Evolutionary conservation across 2,329 filamentous ascomycete species (phyloP).

Genomic region (Beauveria australis): DNA sequence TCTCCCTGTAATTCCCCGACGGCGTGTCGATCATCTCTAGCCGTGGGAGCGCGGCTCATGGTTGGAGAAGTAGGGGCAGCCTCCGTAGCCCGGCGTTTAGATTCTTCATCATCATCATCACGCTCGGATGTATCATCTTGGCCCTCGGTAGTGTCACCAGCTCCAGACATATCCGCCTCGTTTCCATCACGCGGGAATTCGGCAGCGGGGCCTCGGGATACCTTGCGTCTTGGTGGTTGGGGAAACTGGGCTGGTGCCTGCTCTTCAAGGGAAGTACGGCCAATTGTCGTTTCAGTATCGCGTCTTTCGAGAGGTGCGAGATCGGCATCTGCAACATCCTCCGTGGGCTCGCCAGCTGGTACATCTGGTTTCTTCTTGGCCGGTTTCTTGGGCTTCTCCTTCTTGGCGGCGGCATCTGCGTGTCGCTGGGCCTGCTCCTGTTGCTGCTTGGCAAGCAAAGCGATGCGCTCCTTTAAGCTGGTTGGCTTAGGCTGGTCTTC

Average conservation of each 20-base stretch:
- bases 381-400: slow-evolving; percentile 74
- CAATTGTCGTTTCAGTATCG: slow-evolving; percentile 38
- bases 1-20: slow-evolving; percentile 76
- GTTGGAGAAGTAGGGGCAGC: slow-evolving; percentile 30
- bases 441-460: slow-evolving; percentile 87
- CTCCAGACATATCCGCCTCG: slow-evolving; percentile 57
- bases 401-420: slow-evolving; percentile 68
- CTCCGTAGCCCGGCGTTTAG: slow-evolving; percentile 25
- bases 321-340: slow-evolving; percentile 20
- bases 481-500: slow-evolving; percentile 87
- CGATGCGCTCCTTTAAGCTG: slow-evolving; percentile 91
- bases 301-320: slow-evolving; percentile 35
- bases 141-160: slow-evolving; percentile 55
- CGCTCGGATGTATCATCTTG: slow-evolving; percentile 57
- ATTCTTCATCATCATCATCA: slow-evolving; percentile 63
- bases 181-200: slow-evolving; percentile 50
- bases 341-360: slow-evolving; percentile 23
- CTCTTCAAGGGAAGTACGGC: slow-evolving; percentile 44
- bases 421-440: slow-evolving; percentile 78
- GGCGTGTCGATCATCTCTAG: slow-evolving; percentile 43
- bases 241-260: slow-evolving; percentile 26
- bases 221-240: slow-evolving; percentile 42
- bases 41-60: slow-evolving; percentile 26
- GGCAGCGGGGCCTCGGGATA: slow-evolving; percentile 35
- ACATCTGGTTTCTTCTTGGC: slow-evolving; percentile 59